These are phyloP conservation scores for Solanum commersonii DNA, from an alignment of 257 asterid species.

Conservation along the genomic window DNA sequence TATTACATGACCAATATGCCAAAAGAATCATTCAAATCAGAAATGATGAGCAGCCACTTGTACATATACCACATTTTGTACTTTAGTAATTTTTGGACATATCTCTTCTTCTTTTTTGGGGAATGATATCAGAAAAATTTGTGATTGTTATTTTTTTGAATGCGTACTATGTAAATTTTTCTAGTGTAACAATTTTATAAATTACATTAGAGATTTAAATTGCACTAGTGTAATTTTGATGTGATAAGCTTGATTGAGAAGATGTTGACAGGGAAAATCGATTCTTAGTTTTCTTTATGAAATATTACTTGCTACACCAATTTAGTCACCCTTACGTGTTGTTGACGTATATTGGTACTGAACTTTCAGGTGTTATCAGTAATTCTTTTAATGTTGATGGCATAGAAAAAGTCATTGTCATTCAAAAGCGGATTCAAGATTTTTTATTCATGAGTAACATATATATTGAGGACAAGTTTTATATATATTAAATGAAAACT, in stretches of 20 bases:
- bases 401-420: not conserved
- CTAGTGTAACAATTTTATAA: too few species aligned
- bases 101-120: too few species aligned
- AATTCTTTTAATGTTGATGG: not conserved
- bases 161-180: too few species aligned
- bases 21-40: not conserved
- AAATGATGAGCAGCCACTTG: not conserved
- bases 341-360: not conserved
- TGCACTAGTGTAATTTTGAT: too few species aligned
- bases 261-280: rapidly evolving
- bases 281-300: not conserved
- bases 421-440: not conserved
- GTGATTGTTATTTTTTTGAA: not conserved
- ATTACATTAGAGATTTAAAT: too few species aligned
- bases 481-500: not conserved
- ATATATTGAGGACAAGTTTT: too few species aligned
- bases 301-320: not conserved
- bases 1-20: not conserved
- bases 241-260: not conserved
- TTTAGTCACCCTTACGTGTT: not conserved
- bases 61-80: not conserved
- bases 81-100: not conserved
- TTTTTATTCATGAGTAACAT: not conserved
- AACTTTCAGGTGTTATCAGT: not conserved
- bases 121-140: not conserved